These are phyloP conservation scores for Schwanniomyces yamadae DNA, from an alignment of 805 yeast genomes.

Conservation along the genomic window DNA sequence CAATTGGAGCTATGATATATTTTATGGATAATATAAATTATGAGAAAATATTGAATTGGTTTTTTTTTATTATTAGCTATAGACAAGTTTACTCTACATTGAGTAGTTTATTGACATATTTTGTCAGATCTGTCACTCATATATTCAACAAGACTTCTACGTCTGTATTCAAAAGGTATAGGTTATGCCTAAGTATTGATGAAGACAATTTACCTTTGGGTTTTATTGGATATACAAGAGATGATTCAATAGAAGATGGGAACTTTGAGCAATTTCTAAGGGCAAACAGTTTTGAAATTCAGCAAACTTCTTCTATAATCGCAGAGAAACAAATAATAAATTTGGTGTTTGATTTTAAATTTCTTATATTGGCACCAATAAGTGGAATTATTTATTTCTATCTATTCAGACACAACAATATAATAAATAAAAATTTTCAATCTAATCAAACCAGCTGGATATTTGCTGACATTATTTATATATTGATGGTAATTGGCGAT, in stretches of 20 bases:
- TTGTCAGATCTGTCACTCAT: slow-evolving; percentile 26
- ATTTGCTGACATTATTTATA: slow-evolving; percentile 40
- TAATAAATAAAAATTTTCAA: slow-evolving; percentile 8
- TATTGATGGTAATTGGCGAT: too few relatives aligned
- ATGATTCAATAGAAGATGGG: slow-evolving; percentile 4
- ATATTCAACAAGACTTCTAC: slow-evolving; percentile 22
- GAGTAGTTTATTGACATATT: slow-evolving; percentile 21
- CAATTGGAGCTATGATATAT: too few relatives aligned
- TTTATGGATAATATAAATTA: not conserved
- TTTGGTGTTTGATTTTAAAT: slow-evolving; percentile 20
- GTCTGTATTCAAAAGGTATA: slow-evolving; percentile 33
- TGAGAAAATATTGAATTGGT: slow-evolving; percentile 26
- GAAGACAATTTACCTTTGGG: slow-evolving; percentile 37
- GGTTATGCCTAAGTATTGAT: slow-evolving; percentile 43
- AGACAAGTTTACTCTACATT: slow-evolving; percentile 30
- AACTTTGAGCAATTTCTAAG: slow-evolving; percentile 11
- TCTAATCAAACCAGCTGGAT: slow-evolving; percentile 14
- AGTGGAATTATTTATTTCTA: slow-evolving; percentile 6
- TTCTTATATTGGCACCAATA: slow-evolving; percentile 14
- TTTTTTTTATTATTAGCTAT: slow-evolving; percentile 33
- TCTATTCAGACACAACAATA: slow-evolving; percentile 8
- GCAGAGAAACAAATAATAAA: slow-evolving; percentile 21
- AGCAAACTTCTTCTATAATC: slow-evolving; percentile 22
- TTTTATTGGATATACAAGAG: slow-evolving; percentile 22
- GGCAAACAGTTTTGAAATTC: slow-evolving; percentile 12